Evolutionary conservation across 345 rosid species (phyloP), one percentile per base, ranked within the genome.

Genomic region (Corchorus olitorius): DNA sequence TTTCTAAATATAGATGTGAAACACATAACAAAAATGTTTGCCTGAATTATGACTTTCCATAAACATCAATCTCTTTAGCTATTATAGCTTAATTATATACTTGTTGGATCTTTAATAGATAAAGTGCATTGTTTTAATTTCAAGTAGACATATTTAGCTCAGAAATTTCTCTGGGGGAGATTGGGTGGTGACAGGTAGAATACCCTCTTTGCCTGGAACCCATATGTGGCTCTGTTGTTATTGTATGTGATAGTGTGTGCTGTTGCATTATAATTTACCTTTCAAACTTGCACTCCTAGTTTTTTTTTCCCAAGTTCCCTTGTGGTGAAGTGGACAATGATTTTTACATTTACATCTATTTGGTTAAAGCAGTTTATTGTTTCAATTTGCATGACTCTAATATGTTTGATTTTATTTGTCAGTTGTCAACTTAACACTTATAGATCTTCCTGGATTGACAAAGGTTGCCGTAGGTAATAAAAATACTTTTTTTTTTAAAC

Each of bases 361-460:
- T 55, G 19, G 20, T 19, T 39, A 3, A 27, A 54, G 19, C 66
- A 75, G 37, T 52, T 19, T 59, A 54, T 9, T 7, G 54, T 67
- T 76, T 76, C 68, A 22, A 68, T 54, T 82, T 66, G 41, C 48
- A 39, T 73, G 74, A 61, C 46, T 22, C 22, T 60, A 65, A 52
- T 62, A 16, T 75, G 54, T 34, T 41, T 81, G 75, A 62, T 74
- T 80, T 72, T 70, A 35, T 83, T 72, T 65, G 69, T 75, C 93
- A 96, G 99, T 96, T 83, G 99, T 96, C 85, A 94, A 96, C 80
- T 86, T 96, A 86, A 96, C 99, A 67, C 93, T 96, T 75, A 89
- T 96, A 73, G 99, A 96, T 89, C 97, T 96, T 83, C 99, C 99
- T 76, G 99, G 99, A n/a, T 88, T 96, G 93, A 96, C 98, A 3